These are phyloP conservation scores for Cladorrhinum sp. DNA, from an alignment of 2,329 filamentous ascomycete genomes.

Conservation along the genomic window DNA sequence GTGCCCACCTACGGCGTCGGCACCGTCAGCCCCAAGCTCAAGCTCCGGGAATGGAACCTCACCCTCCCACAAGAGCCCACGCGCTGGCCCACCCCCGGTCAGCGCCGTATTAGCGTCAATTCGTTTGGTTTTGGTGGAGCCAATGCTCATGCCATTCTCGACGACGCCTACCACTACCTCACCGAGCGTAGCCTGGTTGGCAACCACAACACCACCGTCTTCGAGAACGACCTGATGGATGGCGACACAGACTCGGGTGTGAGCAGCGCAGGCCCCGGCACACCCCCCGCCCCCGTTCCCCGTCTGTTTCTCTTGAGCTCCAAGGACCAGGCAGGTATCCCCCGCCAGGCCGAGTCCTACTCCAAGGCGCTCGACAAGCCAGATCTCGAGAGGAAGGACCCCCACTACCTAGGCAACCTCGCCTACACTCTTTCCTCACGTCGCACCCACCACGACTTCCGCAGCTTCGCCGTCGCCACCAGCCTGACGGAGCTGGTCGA, in stretches of 20 bases:
- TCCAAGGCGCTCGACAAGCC: background rate
- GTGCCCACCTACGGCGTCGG: constrained; percentile 13
- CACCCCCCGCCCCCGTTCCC: background rate
- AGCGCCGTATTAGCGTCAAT: constrained; percentile 14
- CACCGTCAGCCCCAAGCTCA: constrained; percentile 22
- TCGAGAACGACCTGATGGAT: background rate
- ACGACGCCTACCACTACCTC: constrained; percentile 10
- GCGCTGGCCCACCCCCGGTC: constrained; percentile 2
- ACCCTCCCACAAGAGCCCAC: constrained; percentile 19
- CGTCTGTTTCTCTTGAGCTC: constrained; percentile 1
- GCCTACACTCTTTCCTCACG: constrained; percentile 8
- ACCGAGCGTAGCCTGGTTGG: background rate
- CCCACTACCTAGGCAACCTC: constrained; percentile 5
- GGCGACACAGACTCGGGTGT: background rate
- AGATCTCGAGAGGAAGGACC: background rate
- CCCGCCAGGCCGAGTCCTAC: background rate
- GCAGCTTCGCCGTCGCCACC: background rate
- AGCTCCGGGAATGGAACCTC: constrained; percentile 26
- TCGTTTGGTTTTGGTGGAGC: constrained; percentile 18
- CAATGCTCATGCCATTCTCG: constrained; percentile 16
- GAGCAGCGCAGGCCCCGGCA: background rate
- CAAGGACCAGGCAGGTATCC: constrained; percentile 10
- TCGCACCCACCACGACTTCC: background rate
- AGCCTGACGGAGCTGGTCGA: constrained; percentile 1
- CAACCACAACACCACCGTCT: constrained; percentile 3